Evolutionary conservation across 495 filamentous ascomycete species (phyloP), one percentile per base, ranked within the genome.

Genomic region (Penicillium waksmanii): DNA sequence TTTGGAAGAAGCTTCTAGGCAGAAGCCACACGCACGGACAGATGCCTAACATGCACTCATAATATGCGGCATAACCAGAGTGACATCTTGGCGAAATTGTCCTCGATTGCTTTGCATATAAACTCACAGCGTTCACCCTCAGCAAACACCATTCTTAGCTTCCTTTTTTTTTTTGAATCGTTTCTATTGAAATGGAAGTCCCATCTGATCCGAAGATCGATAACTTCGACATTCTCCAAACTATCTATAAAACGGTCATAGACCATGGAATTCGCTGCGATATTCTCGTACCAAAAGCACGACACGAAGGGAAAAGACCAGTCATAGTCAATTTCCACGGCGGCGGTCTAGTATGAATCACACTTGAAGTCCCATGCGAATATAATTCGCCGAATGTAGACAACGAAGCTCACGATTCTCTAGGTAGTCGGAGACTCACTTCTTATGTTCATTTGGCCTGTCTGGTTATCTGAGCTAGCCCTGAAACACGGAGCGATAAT

Each of bases 361-460:
- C 17, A 2, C n/a, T 7, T 8, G 1, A 17, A 44, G 7, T 4
- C 12, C 3, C 1, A 17, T 44, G 15, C 21, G n/a, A 44, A n/a
- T 0, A 44, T 13, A 17, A 3, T 2, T 2, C 1, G 36, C 15
- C 42, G 6, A 27, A 8, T 31, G 27, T 6, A 19, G n/a, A 44
- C 9, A 44, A 10, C 17, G 1, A 44, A 44, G n/a, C 42, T 44
- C 17, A 44, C 42, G 17, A 18, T 19, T 44, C 6, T 17, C n/a
- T 44, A 44, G 42, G 42, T 44, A 9, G n/a, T 19, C 42, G 42
- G 42, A 44, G 42, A 44, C 42, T 44, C 42, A n/a, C 42, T 44
- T 10, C 17, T 44, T 1, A 44, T 44, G 42, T 44, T 44, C 42
- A 44, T 44, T 17, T 44, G 42, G 42, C 42, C 42, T 4, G 17